Evolutionary conservation across 164 flowering plant genomes (phyloP).

Genomic region (Platanus orientalis): DNA sequence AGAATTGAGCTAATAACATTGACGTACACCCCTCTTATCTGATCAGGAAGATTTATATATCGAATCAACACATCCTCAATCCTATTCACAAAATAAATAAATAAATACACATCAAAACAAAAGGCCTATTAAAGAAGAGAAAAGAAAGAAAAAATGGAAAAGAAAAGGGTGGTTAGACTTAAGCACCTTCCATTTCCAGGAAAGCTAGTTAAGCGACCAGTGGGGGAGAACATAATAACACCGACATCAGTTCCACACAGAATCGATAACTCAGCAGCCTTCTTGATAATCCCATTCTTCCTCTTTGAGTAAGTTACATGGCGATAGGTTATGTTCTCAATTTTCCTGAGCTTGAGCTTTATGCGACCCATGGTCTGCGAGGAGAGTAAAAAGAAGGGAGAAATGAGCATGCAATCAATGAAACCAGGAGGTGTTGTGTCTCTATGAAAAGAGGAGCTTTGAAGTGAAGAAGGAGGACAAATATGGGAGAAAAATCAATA

Average conservation of each 20-base stretch:
- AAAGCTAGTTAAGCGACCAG: conserved; percentile 18
- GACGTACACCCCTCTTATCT: conserved; percentile 5
- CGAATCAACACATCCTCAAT: conserved; percentile 25
- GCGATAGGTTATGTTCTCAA: conserved; percentile 11
- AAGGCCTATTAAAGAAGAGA: background rate
- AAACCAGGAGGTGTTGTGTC: no score
- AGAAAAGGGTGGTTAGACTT: background rate
- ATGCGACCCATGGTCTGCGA: background rate
- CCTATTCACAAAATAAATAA: conserved; percentile 2
- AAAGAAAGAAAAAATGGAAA: background rate
- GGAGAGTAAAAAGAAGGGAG: no score
- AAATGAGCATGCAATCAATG: no score
- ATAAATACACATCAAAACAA: background rate
- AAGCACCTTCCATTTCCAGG: conserved; percentile 22
- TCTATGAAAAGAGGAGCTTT: no score
- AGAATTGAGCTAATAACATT: background rate
- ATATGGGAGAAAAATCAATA: no score
- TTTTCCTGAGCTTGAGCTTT: conserved; percentile 12
- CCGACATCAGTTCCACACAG: conserved; percentile 22
- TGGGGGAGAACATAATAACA: conserved; percentile 22
- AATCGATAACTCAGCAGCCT: conserved; percentile 16
- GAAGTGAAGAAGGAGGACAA: no score
- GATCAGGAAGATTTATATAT: conserved; percentile 9
- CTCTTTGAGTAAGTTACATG: conserved; percentile 15
- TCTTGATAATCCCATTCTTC: conserved; percentile 22